A percentile compares a stretch with the other conserved stretches of the same genome.
phyloP scores from a whole-genome alignment of 2,329 filamentous ascomycete genomes.

The Hypomyces rosellus region DNA sequence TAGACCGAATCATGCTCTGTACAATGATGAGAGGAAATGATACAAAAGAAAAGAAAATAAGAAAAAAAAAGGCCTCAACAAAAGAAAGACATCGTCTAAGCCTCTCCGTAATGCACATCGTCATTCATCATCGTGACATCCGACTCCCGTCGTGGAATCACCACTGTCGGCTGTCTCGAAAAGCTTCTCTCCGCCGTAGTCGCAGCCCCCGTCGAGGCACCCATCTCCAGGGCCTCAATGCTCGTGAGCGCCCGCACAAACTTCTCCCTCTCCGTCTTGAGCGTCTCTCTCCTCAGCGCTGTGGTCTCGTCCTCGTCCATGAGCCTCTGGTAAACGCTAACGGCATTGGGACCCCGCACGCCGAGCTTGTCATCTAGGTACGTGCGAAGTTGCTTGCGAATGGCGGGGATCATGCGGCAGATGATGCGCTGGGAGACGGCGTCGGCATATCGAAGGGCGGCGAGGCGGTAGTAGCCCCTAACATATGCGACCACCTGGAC shows the following conservation, averaged over 20 bases:
- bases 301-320: slow-evolving; percentile 45
- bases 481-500: slow-evolving; percentile 56
- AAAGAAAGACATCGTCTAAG: slow-evolving; percentile 45
- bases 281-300: slow-evolving; percentile 32
- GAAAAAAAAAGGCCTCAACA: slow-evolving; percentile 52
- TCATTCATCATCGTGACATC: slow-evolving; percentile 10
- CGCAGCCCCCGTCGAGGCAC: slow-evolving; percentile 14
- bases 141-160: slow-evolving; percentile 1
- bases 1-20: too few species aligned
- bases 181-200: not conserved
- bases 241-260: slow-evolving; percentile 40
- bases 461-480: slow-evolving; percentile 63
- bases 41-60: not conserved
- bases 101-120: not conserved
- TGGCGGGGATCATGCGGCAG: slow-evolving; percentile 42
- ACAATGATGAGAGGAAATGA: not conserved
- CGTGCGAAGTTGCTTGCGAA: slow-evolving; percentile 33
- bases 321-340: slow-evolving; percentile 32
- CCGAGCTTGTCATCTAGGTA: slow-evolving; percentile 41
- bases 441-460: slow-evolving; percentile 59
- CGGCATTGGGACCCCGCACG: slow-evolving; percentile 25
- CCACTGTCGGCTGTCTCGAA: not conserved
- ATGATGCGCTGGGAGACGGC: slow-evolving; percentile 40
- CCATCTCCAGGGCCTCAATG: slow-evolving; percentile 38
- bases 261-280: slow-evolving; percentile 40